Evolutionary conservation across 2,329 filamentous ascomycete genomes (phyloP).

Genomic region (Paracoccidioides brasiliensis): DNA sequence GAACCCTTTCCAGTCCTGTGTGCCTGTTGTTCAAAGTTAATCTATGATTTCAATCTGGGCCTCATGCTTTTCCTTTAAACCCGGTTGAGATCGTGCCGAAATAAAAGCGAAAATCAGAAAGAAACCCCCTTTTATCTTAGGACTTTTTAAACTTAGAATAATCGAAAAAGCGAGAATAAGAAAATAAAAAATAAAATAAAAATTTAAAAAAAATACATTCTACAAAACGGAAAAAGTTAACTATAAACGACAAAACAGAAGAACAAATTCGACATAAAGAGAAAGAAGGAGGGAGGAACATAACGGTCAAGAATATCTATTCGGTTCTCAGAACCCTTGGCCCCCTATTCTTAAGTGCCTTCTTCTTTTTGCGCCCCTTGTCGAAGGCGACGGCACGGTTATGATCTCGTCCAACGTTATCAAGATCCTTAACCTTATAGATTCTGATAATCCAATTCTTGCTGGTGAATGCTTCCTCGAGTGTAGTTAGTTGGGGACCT

Average conservation of each 20-base stretch:
- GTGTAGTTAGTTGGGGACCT: slow-evolving; percentile 69
- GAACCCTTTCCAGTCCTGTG: no score
- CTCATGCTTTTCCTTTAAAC: neutral
- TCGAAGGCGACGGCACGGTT: slow-evolving; percentile 44
- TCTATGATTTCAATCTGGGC: no score
- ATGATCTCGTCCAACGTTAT: slow-evolving; percentile 89
- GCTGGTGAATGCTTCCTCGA: slow-evolving; percentile 96
- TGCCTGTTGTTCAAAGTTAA: no score
- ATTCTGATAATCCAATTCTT: slow-evolving; percentile 99
- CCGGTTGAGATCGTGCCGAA: neutral
- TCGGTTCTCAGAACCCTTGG: slow-evolving; percentile 30
- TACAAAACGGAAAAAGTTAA: neutral
- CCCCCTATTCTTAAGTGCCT: slow-evolving; percentile 30
- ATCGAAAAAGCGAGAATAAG: neutral
- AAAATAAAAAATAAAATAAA: neutral
- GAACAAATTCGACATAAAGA: neutral
- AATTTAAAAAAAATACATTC: neutral
- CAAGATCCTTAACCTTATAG: slow-evolving; percentile 98
- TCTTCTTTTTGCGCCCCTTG: slow-evolving; percentile 41
- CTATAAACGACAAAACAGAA: neutral
- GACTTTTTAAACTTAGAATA: neutral
- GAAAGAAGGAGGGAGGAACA: neutral
- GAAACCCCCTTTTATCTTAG: neutral
- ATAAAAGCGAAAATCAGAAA: neutral
- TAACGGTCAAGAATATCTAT: neutral